phyloP scores from a whole-genome alignment of 1,284 basidiomycete species.

The Tilletia indica region DNA sequence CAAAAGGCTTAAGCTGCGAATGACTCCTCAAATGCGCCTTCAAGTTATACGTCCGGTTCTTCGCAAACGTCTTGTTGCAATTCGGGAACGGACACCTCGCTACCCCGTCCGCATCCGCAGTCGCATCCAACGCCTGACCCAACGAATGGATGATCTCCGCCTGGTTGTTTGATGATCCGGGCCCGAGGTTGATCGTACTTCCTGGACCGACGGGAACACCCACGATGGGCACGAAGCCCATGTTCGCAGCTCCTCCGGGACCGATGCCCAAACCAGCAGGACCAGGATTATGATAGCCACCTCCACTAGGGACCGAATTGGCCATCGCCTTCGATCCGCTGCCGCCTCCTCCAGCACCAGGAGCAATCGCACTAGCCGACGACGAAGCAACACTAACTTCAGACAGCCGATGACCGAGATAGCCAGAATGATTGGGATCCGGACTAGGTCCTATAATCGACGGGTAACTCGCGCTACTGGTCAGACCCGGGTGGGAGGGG shows the following conservation, averaged over 20 bases:
- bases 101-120: conserved; percentile 43
- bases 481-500: not conserved
- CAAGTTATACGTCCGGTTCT: conserved; percentile 51
- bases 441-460: not conserved
- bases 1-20: conserved; percentile 50
- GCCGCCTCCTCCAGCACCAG: not conserved
- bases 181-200: conserved; percentile 8
- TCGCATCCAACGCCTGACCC: conserved; percentile 43
- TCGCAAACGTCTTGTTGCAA: conserved; percentile 52
- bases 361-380: not conserved
- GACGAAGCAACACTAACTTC: conserved; percentile 6
- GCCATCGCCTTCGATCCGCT: not conserved
- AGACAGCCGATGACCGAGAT: not conserved
- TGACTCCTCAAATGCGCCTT: conserved; percentile 49
- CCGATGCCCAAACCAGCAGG: not conserved
- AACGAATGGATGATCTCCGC: conserved; percentile 44
- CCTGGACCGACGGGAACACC: conserved; percentile 13
- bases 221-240: conserved; percentile 9
- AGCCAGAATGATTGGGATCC: not conserved
- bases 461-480: not conserved
- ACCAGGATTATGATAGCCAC: not conserved
- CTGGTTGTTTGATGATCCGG: conserved; percentile 26
- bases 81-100: conserved; percentile 44
- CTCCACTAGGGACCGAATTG: not conserved
- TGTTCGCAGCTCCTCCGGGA: not conserved